Base-by-base conservation (phyloP, 2,329 filamentous ascomycete genomes). In the Boeremia lycopersici region DNA sequence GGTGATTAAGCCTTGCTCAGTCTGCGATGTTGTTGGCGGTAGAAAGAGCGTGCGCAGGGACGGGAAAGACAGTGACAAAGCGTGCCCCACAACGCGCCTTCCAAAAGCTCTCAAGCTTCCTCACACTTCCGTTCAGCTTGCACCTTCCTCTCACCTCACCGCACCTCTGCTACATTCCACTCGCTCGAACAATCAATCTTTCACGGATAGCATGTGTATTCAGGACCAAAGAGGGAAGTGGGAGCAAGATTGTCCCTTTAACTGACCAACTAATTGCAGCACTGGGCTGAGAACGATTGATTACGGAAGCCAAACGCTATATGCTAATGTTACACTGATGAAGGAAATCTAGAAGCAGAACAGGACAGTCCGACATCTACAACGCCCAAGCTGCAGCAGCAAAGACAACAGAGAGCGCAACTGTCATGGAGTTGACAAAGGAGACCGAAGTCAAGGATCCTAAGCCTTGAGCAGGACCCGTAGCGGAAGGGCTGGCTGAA, bases 321-420 rank as follows among this genome's bases (percentile, higher is more conserved):
- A 15, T 10, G 7, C 13, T 48, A 41, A 30, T 39, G 5, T 19
- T 31, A 50, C 41, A 43, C 25, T 36, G 13, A 53, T 13, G 45
- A 48, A 52, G 19, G 12, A 49, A 31, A 54, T 35, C 15, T 40
- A 48, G 39, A n/a, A 10, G 7, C 19, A 12, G 6, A 13, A 6
- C 13, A 34, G 7, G 13, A 19, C 36, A 29, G 9, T 4, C 9
- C 13, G 10, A 38, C 10, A 25, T 33, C 49, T 67, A 70, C 61
- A 68, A 55, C 9, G 63, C 59, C 62, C 64, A 69, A 19, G 62
- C 58, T 43, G 63, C 65, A 7, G 60, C 46, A 12, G 65, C 66
- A 25, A 69, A 67, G 44, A 69, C 59, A n/a, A 65, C 61, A 3
- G 67, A 69, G 34, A 70, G 44, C 10, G 52, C 63, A 59, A 70